These are phyloP conservation scores for Candida methanosorbosa DNA, from an alignment of 805 yeast species.

Conservation along the genomic window DNA sequence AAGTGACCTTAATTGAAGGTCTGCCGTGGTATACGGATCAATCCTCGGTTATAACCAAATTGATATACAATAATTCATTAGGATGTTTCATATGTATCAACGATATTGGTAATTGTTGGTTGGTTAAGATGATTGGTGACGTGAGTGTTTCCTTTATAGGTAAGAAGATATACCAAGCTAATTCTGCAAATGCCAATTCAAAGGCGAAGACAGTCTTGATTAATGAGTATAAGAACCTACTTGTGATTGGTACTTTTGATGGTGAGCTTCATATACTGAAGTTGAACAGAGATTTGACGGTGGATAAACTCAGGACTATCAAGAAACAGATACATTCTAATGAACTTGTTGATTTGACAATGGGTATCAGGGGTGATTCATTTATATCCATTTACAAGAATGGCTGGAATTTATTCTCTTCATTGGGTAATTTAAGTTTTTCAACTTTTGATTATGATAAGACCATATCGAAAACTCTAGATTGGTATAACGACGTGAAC, in stretches of 20 bases:
- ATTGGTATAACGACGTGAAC: conserved; percentile 5
- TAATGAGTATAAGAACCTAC: conserved; percentile 31
- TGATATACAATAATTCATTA: conserved; percentile 13
- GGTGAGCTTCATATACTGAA: conserved; percentile 30
- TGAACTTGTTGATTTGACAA: conserved; percentile 19
- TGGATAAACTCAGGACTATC: conserved; percentile 21
- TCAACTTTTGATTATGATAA: conserved; percentile 29
- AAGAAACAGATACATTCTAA: conserved; percentile 27
- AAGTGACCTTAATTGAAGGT: conserved; percentile 20
- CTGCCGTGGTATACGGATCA: conserved; percentile 23
- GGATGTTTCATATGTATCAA: conserved; percentile 23
- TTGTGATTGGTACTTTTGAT: conserved; percentile 28
- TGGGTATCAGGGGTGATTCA: conserved; percentile 20
- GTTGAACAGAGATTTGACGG: conserved; percentile 24
- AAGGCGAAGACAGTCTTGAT: conserved; percentile 22
- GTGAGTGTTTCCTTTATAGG: conserved; percentile 14
- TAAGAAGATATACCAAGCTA: conserved; percentile 13
- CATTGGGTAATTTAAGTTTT: conserved; percentile 36
- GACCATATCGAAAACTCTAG: conserved; percentile 10
- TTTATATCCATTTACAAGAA: conserved; percentile 17
- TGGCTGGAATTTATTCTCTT: conserved; percentile 43
- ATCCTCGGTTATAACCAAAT: conserved; percentile 7
- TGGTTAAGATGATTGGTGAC: conserved; percentile 11
- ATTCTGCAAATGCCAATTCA: not conserved
- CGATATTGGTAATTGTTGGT: conserved; percentile 21